Conservation (phyloP, 1,139 yeast genomes). For the Taphrina populina region DNA sequence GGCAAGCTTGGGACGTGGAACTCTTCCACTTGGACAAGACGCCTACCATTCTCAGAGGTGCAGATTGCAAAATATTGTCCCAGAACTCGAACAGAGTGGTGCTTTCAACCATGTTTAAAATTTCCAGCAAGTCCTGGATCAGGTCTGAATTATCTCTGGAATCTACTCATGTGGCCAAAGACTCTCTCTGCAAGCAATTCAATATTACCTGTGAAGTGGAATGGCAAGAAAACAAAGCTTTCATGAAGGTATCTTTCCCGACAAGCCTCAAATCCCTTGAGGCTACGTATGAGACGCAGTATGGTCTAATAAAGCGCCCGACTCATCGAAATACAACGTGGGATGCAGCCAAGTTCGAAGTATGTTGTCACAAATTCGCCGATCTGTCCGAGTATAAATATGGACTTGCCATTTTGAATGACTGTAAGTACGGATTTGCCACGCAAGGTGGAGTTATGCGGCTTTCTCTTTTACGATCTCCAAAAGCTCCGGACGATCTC, state of each 20-base stretch:
- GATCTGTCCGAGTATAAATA: conserved; percentile 82
- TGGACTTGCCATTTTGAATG: conserved; percentile 84
- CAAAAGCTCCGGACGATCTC: conserved; percentile 76
- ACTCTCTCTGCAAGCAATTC: conserved; percentile 48
- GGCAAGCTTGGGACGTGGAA: conserved; percentile 98
- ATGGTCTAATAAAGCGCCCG: conserved; percentile 85
- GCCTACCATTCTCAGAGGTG: conserved; percentile 75
- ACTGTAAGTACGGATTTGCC: conserved; percentile 86
- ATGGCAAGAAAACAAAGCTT: conserved; percentile 86
- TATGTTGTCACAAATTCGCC: conserved; percentile 89
- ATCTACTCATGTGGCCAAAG: conserved; percentile 68
- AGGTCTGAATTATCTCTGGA: conserved; percentile 70
- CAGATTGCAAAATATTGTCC: conserved; percentile 56
- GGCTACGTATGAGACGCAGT: conserved; percentile 90
- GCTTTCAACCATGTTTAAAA: conserved; percentile 58
- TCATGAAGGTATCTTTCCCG: conserved; percentile 92
- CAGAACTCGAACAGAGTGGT: conserved; percentile 62
- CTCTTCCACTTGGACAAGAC: conserved; percentile 65
- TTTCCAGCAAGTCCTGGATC: conserved; percentile 59
- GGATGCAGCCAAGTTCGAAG: conserved; percentile 97
- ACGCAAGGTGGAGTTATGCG: conserved; percentile 88
- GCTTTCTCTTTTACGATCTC: conserved; percentile 67
- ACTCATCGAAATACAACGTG: conserved; percentile 92
- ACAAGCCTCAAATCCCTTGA: conserved; percentile 71
- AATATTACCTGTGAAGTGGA: conserved; percentile 68